These are phyloP conservation scores for Craspedostauros australis DNA, from an alignment of 108 stramenopile genomes.

Conservation along the genomic window DNA sequence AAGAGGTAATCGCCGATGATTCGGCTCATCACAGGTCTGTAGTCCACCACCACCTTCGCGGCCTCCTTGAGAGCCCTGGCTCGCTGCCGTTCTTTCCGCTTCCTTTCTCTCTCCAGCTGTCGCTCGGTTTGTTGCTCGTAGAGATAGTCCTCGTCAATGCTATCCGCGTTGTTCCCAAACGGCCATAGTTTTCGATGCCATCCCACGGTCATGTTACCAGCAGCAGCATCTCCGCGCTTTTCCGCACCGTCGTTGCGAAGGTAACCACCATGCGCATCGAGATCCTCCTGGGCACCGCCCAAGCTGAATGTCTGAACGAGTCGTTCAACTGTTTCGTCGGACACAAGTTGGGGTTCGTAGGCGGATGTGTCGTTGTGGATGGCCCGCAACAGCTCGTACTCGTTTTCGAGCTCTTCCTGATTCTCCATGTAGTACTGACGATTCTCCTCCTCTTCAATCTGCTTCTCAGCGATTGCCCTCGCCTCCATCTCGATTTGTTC, in stretches of 20 bases:
- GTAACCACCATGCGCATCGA: too few relatives aligned
- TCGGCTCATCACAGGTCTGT: constrained; percentile 70
- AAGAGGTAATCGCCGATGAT: constrained; percentile 87
- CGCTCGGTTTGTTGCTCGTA: not conserved
- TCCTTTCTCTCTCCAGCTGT: constrained; percentile 11
- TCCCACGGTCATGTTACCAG: not conserved
- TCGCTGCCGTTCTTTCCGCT: constrained; percentile 11
- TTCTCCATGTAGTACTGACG: constrained; percentile 47
- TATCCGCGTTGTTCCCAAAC: not conserved
- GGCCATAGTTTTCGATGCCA: not conserved
- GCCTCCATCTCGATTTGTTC: constrained; percentile 48
- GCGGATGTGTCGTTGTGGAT: not conserved
- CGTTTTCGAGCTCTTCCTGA: constrained; percentile 39
- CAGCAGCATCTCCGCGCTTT: not conserved
- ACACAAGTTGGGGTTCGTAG: not conserved
- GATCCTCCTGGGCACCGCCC: constrained; percentile 20
- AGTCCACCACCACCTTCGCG: constrained; percentile 65
- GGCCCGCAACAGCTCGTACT: constrained; percentile 32
- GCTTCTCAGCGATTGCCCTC: constrained; percentile 35
- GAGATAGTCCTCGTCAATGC: not conserved
- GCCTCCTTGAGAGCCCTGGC: constrained; percentile 46
- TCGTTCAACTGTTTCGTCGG: constrained; percentile 13
- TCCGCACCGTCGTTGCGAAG: not conserved
- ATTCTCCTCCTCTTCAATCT: constrained; percentile 49
- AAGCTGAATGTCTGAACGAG: constrained; percentile 30